These are phyloP conservation scores for Emergomyces pasteurianus DNA, from an alignment of 2,329 filamentous ascomycete genomes.

Conservation along the genomic window DNA sequence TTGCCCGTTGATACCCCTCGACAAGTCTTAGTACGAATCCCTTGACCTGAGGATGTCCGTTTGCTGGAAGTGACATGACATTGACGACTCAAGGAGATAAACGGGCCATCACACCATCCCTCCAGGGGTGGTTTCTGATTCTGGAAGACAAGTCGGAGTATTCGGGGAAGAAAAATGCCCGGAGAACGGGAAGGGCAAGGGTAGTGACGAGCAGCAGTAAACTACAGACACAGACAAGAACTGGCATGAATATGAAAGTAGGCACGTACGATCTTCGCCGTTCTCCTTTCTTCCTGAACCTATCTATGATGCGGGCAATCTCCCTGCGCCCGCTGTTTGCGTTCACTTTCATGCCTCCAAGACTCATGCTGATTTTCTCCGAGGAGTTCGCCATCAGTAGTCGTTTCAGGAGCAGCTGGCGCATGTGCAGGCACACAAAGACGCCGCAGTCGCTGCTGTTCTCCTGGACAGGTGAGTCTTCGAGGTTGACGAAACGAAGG, in stretches of 20 bases:
- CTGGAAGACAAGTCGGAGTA: neutral
- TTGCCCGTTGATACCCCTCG: neutral
- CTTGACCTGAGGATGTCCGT: neutral
- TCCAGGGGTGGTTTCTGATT: neutral
- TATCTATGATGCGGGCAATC: slow-evolving; percentile 83
- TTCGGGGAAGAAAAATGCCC: neutral
- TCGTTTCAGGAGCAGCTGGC: slow-evolving; percentile 76
- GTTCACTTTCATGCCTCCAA: slow-evolving; percentile 74
- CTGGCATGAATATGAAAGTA: slow-evolving; percentile 5
- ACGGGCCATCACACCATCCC: neutral
- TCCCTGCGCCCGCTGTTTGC: slow-evolving; percentile 71
- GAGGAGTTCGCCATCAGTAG: slow-evolving; percentile 66
- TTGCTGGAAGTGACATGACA: neutral
- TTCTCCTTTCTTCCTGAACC: slow-evolving; percentile 75
- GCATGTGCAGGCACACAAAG: slow-evolving; percentile 91
- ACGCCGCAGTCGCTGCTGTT: slow-evolving; percentile 92
- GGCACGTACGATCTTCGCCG: slow-evolving; percentile 62
- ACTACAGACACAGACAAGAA: slow-evolving; percentile 2
- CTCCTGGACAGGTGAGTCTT: slow-evolving; percentile 80
- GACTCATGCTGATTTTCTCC: slow-evolving; percentile 89
- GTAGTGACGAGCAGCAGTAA: neutral
- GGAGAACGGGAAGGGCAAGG: neutral
- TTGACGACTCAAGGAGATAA: neutral
- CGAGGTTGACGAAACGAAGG: slow-evolving; percentile 61
- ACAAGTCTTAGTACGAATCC: neutral